Conservation (phyloP, 495 filamentous ascomycete genomes). For the Alectoria sarmentosa region DNA sequence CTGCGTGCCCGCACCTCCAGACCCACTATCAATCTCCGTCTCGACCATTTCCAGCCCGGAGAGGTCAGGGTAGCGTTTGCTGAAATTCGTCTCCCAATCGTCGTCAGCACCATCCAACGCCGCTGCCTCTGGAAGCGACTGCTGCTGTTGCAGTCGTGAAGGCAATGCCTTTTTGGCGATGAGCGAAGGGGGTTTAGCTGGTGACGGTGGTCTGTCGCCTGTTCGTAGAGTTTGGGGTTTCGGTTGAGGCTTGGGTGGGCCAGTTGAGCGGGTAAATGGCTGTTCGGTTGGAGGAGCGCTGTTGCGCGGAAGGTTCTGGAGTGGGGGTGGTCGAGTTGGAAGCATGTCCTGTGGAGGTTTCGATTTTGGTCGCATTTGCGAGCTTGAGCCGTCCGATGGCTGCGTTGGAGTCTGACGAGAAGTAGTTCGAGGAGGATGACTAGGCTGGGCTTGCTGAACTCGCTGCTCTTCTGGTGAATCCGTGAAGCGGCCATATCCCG, state of each 20-base stretch:
- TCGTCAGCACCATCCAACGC: slow-evolving; percentile 29
- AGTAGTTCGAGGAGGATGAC: slow-evolving; percentile 14
- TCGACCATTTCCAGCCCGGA: slow-evolving; percentile 79
- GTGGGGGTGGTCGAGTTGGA: slow-evolving; percentile 2
- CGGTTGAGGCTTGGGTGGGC: slow-evolving; percentile 26
- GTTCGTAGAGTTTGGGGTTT: slow-evolving; percentile 27
- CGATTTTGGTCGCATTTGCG: slow-evolving; percentile 12
- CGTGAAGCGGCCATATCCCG: slow-evolving; percentile 83
- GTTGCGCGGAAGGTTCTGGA: not conserved
- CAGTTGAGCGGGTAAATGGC: slow-evolving; percentile 13
- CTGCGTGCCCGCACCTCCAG: not conserved
- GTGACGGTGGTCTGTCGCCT: slow-evolving; percentile 21
- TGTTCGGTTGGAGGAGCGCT: slow-evolving; percentile 9
- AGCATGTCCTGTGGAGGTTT: slow-evolving; percentile 7
- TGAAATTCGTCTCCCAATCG: slow-evolving; percentile 69
- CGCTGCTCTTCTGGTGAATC: slow-evolving; percentile 35
- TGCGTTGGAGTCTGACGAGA: slow-evolving; percentile 16
- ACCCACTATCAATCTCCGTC: slow-evolving; percentile 48
- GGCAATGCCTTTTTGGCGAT: slow-evolving; percentile 10
- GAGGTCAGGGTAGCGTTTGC: slow-evolving; percentile 73
- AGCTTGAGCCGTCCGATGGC: not conserved
- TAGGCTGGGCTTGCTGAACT: slow-evolving; percentile 1
- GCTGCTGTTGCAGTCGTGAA: slow-evolving; percentile 10
- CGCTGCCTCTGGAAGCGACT: slow-evolving; percentile 9
- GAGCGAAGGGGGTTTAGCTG: slow-evolving; percentile 22